Conservation (phyloP, 1,284 basidiomycete species). For the Malassezia dermatis region DNA sequence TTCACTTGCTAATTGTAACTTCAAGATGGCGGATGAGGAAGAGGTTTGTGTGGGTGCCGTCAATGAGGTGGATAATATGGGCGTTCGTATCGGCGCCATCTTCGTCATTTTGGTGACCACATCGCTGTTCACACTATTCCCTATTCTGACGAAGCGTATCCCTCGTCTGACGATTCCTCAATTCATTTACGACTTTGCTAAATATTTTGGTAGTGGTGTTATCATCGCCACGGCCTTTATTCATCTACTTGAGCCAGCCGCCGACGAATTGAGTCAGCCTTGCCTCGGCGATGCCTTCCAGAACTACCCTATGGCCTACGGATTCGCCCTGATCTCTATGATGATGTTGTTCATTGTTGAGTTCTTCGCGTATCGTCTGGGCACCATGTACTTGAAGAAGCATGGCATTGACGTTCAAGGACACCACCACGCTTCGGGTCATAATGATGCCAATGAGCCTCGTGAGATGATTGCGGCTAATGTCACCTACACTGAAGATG, state of each 20-base stretch:
- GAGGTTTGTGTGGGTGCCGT: slow-evolving; percentile 1
- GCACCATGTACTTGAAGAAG: slow-evolving; percentile 23
- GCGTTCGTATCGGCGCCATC: slow-evolving; percentile 60
- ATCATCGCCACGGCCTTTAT: slow-evolving; percentile 64
- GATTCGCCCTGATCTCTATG: slow-evolving; percentile 40
- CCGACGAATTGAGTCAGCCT: slow-evolving; percentile 30
- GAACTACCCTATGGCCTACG: slow-evolving; percentile 36
- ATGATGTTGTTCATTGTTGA: slow-evolving; percentile 41
- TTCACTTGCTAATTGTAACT: neutral
- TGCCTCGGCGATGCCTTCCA: slow-evolving; percentile 35
- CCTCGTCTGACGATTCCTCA: slow-evolving; percentile 40
- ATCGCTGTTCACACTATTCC: slow-evolving; percentile 64
- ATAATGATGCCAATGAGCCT: slow-evolving; percentile 33
- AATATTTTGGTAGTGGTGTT: slow-evolving; percentile 73
- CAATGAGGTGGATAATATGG: slow-evolving; percentile 16
- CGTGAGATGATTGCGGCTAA: slow-evolving; percentile 17
- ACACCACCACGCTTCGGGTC: slow-evolving; percentile 40
- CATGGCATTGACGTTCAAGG: neutral
- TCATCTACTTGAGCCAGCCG: slow-evolving; percentile 43
- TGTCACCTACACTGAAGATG: neutral
- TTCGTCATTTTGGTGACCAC: slow-evolving; percentile 65
- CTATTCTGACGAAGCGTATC: slow-evolving; percentile 62
- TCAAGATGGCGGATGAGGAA: slow-evolving; percentile 3
- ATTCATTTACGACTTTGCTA: slow-evolving; percentile 57
- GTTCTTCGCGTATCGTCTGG: slow-evolving; percentile 40